These are phyloP conservation scores for Colletotrichum musae DNA, from an alignment of 2,329 filamentous ascomycete genomes.

Conservation along the genomic window DNA sequence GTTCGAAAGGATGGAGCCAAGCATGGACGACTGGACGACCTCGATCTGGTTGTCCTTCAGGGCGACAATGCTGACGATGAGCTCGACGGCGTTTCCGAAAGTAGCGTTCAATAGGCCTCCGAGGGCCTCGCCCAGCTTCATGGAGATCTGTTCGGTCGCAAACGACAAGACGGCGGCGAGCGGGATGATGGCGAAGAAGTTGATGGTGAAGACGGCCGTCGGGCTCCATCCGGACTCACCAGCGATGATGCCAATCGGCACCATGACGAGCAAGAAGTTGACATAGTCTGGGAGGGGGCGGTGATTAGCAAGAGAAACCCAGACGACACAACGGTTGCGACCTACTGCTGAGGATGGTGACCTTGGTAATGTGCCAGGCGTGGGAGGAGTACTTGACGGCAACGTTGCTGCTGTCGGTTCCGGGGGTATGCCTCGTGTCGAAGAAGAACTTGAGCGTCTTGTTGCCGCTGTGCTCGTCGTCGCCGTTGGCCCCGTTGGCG, in stretches of 20 bases:
- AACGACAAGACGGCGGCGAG: slow-evolving; percentile 82
- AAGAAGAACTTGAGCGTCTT: slow-evolving; percentile 62
- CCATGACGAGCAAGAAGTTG: slow-evolving; percentile 81
- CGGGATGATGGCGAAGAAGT: slow-evolving; percentile 86
- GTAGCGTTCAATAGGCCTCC: slow-evolving; percentile 83
- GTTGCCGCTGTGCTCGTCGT: slow-evolving; percentile 42
- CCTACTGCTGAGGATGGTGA: slow-evolving; percentile 72
- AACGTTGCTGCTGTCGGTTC: slow-evolving; percentile 63
- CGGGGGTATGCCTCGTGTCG: slow-evolving; percentile 65
- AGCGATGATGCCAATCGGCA: slow-evolving; percentile 80
- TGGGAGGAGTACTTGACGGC: slow-evolving; percentile 62
- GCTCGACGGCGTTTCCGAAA: slow-evolving; percentile 84
- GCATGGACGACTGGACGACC: slow-evolving; percentile 98
- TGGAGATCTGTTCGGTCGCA: slow-evolving; percentile 83
- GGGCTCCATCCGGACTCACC: slow-evolving; percentile 75
- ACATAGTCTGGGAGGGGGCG: slow-evolving; percentile 62
- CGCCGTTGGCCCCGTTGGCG: slow-evolving; percentile 38
- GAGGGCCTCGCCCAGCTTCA: slow-evolving; percentile 79
- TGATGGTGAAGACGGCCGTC: slow-evolving; percentile 79
- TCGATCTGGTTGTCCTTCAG: slow-evolving; percentile 88
- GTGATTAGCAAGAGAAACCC: neutral
- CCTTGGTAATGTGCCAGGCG: slow-evolving; percentile 69
- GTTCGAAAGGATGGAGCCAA: slow-evolving; percentile 95
- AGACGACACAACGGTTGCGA: slow-evolving; percentile 39
- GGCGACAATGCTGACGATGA: slow-evolving; percentile 93